Evolutionary conservation across 208 protist genomes (phyloP).

Genomic region (Vickermania spadyakhi): DNA sequence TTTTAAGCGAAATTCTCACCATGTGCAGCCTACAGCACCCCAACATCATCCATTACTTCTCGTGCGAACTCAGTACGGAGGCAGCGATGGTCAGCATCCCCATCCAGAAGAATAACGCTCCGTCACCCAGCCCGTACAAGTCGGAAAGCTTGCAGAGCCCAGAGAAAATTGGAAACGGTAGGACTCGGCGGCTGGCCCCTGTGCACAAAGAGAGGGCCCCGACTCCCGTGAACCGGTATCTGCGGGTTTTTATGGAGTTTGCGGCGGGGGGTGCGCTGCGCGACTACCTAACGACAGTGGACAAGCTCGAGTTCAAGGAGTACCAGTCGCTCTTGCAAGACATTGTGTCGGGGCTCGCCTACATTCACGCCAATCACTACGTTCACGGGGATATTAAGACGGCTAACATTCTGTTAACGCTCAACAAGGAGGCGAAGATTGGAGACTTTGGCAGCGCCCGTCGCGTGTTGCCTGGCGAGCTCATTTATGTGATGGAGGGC

Average conservation of each 20-base stretch:
- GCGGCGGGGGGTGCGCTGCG: conserved; percentile 78
- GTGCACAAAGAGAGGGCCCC: not conserved
- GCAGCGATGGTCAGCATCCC: not conserved
- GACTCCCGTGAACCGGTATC: not conserved
- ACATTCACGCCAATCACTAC: conserved; percentile 87
- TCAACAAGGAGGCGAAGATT: conserved; percentile 77
- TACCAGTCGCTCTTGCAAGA: conserved; percentile 58
- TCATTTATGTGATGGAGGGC: conserved; percentile 80
- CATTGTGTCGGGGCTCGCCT: conserved; percentile 78
- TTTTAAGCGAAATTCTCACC: conserved; percentile 74
- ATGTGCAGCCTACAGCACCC: conserved; percentile 90
- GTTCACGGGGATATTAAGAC: conserved; percentile 92
- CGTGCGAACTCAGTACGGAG: conserved; percentile 73
- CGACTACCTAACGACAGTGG: conserved; percentile 36
- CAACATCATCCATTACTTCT: conserved; percentile 93
- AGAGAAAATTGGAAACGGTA: too few species aligned
- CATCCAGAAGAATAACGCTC: not conserved
- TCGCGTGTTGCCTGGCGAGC: conserved; percentile 39
- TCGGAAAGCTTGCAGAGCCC: not conserved
- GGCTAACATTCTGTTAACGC: conserved; percentile 82
- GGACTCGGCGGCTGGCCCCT: not conserved
- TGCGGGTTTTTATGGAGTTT: conserved; percentile 88
- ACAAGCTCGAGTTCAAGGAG: conserved; percentile 53
- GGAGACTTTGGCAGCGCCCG: conserved; percentile 88
- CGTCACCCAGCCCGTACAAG: not conserved